Base-by-base conservation (phyloP, 169 alveolate genomes). In the Babesia ovata region DNA sequence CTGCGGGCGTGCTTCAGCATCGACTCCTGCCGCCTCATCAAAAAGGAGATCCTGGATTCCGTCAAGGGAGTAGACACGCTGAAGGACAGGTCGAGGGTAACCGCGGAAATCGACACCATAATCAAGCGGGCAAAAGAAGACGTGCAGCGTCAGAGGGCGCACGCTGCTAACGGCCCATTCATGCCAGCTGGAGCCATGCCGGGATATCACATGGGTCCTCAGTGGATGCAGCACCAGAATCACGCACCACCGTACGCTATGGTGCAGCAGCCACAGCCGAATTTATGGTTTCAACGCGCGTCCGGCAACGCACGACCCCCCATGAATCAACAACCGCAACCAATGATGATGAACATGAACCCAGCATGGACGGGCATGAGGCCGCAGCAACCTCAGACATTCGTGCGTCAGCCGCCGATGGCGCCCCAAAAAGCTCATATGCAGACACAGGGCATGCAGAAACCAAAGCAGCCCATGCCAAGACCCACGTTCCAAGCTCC, bases 31-130 rank as follows among this genome's bases (percentile, higher is more conserved):
- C 78, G 83, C 48, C 58, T 59, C 28, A 74, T 83, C 39, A 83
- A 74, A 69, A 49, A 70, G 71, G 90, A 83, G 49, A 46, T 83
- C 33, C 29, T 74, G 26, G 84, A 74, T 7, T 83, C 85, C 16
- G 54, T 61, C 2, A 42, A 59, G 48, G 77, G 75, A 33, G 63
- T 49, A 2, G 70, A 81, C 29, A 69, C 84, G 17, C 67, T 83
- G 59, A 83, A 75, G 42, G 79, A 50, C 56, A 44, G 86, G n/a
- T 73, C 82, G 22, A 73, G 46, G 59, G 82, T 75, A 10, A 70
- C 85, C 19, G 13, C 63, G 21, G 90, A 83, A n/a, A 70, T 83
- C 19, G 90, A 73, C 24, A 52, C 63, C 4, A 65, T 83, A 26
- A 39, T 83, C 28, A 63, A 50, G 39, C 19, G 36, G 21, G 72